A percentile compares a stretch with the other conserved stretches of the same genome.
These are phyloP conservation scores for Casuarina cunninghamiana DNA, from an alignment of 306 rosid genomes.

Conservation along the genomic window DNA sequence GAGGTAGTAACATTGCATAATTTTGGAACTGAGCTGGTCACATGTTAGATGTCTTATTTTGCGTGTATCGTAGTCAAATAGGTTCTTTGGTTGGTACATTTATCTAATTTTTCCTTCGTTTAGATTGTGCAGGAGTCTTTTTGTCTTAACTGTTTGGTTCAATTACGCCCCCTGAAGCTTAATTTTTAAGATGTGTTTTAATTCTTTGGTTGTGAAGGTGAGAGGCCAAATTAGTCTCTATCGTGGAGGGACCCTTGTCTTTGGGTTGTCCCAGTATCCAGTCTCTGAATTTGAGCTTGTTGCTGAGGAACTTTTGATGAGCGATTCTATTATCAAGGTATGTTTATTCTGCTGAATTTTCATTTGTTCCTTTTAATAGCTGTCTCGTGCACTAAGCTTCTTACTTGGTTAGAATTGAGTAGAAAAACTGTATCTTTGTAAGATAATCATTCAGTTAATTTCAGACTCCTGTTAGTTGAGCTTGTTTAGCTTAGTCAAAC, in stretches of 20 bases:
- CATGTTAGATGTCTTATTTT: not conserved
- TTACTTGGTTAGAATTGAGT: too few species aligned
- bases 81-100: not conserved
- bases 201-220: constrained; percentile 63
- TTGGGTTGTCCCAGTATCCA: constrained; percentile 88
- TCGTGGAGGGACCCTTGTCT: constrained; percentile 84
- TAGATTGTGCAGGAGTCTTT: not conserved
- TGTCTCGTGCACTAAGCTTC: constrained; percentile 4
- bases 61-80: not conserved
- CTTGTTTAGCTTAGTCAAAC: not conserved
- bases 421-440: not conserved
- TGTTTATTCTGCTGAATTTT: constrained; percentile 10
- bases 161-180: constrained; percentile 8
- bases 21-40: not conserved
- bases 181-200: constrained; percentile 22
- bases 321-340: constrained; percentile 91
- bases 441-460: not conserved
- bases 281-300: constrained; percentile 97
- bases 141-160: not conserved
- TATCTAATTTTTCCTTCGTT: not conserved
- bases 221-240: constrained; percentile 94
- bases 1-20: not conserved
- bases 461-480: not conserved
- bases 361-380: constrained; percentile 21
- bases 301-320: constrained; percentile 97